These are phyloP conservation scores for Pseudohyphozyma bogoriensis DNA, from an alignment of 768 basidiomycete genomes.

Conservation along the genomic window DNA sequence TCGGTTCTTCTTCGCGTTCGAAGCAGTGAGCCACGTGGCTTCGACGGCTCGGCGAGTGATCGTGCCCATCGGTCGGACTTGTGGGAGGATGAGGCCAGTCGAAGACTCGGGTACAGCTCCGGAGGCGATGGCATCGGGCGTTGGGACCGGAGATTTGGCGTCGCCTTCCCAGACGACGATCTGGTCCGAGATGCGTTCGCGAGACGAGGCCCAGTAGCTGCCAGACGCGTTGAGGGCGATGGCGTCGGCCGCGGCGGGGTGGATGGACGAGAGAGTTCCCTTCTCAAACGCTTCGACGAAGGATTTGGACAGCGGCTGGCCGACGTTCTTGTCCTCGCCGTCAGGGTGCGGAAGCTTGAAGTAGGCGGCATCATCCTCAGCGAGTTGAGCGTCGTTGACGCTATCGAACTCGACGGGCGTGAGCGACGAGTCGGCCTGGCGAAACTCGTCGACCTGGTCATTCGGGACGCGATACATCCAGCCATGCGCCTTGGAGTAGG, in stretches of 20 bases:
- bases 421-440: conserved; percentile 42
- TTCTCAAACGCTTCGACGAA: conserved; percentile 83
- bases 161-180: conserved; percentile 73
- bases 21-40: conserved; percentile 95
- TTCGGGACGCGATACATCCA: conserved; percentile 77
- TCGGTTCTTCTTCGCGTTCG: conserved; percentile 93
- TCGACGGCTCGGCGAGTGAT: conserved; percentile 96
- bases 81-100: conserved; percentile 79
- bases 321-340: conserved; percentile 90
- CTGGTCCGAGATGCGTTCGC: conserved; percentile 84
- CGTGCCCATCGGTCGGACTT: conserved; percentile 96
- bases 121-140: conserved; percentile 22
- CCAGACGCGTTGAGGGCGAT: conserved; percentile 87
- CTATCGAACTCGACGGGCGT: conserved; percentile 53
- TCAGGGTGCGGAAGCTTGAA: conserved; percentile 95
- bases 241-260: conserved; percentile 64
- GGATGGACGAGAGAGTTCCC: conserved; percentile 72
- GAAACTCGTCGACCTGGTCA: conserved; percentile 14
- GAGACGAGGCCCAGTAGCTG: conserved; percentile 92
- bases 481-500: conserved; percentile 73
- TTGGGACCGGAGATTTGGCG: conserved; percentile 12
- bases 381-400: conserved; percentile 51
- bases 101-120: conserved; percentile 8
- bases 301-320: conserved; percentile 74
- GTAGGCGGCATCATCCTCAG: conserved; percentile 50